These are phyloP conservation scores for Juncus inflexus DNA, from an alignment of 176 grass and related monocot species.

Conservation along the genomic window DNA sequence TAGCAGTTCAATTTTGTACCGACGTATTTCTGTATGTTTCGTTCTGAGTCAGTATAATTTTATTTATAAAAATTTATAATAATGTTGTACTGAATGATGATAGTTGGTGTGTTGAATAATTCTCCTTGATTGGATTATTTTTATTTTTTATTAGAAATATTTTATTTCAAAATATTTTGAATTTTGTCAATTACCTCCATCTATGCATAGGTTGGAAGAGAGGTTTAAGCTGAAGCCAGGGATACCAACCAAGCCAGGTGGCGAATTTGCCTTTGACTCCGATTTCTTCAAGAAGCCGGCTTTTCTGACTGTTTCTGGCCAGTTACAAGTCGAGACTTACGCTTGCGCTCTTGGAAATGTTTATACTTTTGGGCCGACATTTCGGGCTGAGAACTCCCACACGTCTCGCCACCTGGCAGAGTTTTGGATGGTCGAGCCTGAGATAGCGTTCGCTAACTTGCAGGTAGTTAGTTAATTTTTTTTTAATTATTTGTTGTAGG, in stretches of 20 bases:
- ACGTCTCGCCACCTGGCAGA: conserved; percentile 87
- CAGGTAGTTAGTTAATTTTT: conserved; percentile 35
- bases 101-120: no score
- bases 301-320: conserved; percentile 91
- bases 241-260: conserved; percentile 64
- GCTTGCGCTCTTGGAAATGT: conserved; percentile 82
- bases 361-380: conserved; percentile 96
- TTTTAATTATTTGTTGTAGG: no score
- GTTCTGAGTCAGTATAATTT: no score
- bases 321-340: conserved; percentile 95
- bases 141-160: no score
- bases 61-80: no score
- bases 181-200: no score
- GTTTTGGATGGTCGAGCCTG: conserved; percentile 99
- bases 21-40: no score
- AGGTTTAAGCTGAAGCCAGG: conserved; percentile 86
- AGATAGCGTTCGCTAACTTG: conserved; percentile 93
- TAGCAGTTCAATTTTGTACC: no score
- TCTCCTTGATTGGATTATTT: no score
- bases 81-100: no score
- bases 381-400: conserved; percentile 89
- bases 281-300: conserved; percentile 94
- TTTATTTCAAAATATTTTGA: no score
- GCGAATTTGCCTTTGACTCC: conserved; percentile 52
- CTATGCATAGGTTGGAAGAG: conserved; percentile 70